phyloP scores from a whole-genome alignment of 2,329 filamentous ascomycete genomes.

The Alternaria sp. region DNA sequence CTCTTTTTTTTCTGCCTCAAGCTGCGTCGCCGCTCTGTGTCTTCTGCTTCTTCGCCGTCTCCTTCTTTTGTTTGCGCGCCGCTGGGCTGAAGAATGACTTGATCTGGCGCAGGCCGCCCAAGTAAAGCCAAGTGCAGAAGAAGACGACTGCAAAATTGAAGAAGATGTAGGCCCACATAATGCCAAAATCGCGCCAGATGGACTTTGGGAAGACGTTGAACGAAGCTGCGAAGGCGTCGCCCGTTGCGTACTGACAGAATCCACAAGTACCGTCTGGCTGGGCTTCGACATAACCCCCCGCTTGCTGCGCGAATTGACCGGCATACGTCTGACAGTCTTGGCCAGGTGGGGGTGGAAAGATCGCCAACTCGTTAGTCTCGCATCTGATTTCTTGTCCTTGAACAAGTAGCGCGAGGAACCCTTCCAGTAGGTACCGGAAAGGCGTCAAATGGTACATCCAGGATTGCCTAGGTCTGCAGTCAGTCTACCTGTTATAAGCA shows the following conservation, averaged over 20 bases:
- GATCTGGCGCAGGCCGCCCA: constrained; percentile 53
- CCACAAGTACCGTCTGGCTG: constrained; percentile 66
- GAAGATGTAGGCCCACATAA: constrained; percentile 62
- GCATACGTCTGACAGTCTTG: constrained; percentile 69
- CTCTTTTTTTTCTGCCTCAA: constrained; percentile 9
- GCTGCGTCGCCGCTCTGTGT: constrained; percentile 30
- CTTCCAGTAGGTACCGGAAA: constrained; percentile 72
- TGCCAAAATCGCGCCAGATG: constrained; percentile 71
- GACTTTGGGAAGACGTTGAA: constrained; percentile 69
- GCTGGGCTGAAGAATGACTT: constrained; percentile 45
- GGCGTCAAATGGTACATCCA: constrained; percentile 65
- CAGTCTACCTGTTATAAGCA: neutral
- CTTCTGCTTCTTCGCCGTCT: constrained; percentile 24
- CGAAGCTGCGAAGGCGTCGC: constrained; percentile 64
- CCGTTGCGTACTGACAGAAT: constrained; percentile 69
- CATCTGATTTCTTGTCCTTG: constrained; percentile 66
- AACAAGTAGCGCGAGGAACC: constrained; percentile 64
- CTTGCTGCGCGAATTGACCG: constrained; percentile 59
- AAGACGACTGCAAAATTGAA: constrained; percentile 70
- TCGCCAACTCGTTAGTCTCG: constrained; percentile 64
- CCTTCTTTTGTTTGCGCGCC: constrained; percentile 46
- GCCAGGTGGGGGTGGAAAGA: constrained; percentile 66
- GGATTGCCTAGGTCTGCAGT: neutral
- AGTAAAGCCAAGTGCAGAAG: constrained; percentile 63
- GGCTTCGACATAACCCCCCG: constrained; percentile 68